Conservation (phyloP, 176 grass and related monocot genomes). For the Carex kokanica region DNA sequence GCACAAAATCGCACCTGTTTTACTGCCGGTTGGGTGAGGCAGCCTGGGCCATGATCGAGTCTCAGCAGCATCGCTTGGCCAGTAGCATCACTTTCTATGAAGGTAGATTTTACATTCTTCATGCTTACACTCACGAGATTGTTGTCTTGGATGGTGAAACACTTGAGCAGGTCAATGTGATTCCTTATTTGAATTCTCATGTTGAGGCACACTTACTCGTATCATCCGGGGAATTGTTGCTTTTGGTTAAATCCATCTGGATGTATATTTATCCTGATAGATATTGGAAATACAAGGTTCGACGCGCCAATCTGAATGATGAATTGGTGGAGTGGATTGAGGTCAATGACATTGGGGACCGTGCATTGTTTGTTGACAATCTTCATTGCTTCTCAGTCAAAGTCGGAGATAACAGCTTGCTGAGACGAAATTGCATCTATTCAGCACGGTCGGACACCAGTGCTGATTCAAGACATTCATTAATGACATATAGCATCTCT, state of each 20-base stretch:
- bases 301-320: neutral
- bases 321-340: constrained; percentile 20
- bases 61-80: neutral
- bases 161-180: neutral
- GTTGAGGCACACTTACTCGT: neutral
- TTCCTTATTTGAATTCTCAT: neutral
- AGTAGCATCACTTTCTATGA: constrained; percentile 13
- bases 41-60: neutral
- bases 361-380: constrained; percentile 20
- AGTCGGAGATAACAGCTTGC: neutral
- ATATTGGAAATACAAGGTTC: constrained; percentile 17
- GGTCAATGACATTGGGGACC: constrained; percentile 8
- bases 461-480: neutral
- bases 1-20: neutral
- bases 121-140: neutral
- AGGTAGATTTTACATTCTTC: constrained; percentile 17
- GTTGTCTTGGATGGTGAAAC: neutral
- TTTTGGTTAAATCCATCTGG: constrained; percentile 11
- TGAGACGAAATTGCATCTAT: constrained; percentile 22
- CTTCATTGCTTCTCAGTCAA: constrained; percentile 13
- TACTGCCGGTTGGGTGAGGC: neutral
- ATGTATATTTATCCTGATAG: constrained; percentile 20
- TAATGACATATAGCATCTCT: neutral
- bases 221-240: neutral
- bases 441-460: neutral